Evolutionary conservation across 2,329 filamentous ascomycete genomes (phyloP).

Genomic region (Dichotomopilus funicola): DNA sequence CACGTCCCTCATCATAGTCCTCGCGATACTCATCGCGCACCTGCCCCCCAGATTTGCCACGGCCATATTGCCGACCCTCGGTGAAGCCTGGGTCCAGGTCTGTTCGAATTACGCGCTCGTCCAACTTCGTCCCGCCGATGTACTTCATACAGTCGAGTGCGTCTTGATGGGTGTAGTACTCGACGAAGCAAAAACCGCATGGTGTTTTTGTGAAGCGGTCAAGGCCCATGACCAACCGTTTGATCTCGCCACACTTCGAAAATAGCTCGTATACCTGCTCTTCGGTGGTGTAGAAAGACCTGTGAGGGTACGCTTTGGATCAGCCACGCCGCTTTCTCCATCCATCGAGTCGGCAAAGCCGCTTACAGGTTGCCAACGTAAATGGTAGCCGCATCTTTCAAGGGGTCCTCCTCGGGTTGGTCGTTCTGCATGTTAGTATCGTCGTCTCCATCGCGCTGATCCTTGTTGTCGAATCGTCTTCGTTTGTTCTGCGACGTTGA

Average conservation of each 20-base stretch:
- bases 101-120: conserved; percentile 92
- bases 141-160: conserved; percentile 98
- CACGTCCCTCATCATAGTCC: conserved; percentile 91
- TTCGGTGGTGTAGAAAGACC: conserved; percentile 96
- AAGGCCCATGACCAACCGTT: conserved; percentile 94
- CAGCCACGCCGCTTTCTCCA: background rate
- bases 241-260: conserved; percentile 94
- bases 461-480: conserved; percentile 51
- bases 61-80: conserved; percentile 91
- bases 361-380: conserved; percentile 92
- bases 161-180: conserved; percentile 97
- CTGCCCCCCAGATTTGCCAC: conserved; percentile 92
- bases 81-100: conserved; percentile 94
- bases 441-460: conserved; percentile 53
- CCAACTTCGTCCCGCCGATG: conserved; percentile 93
- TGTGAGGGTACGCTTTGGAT: conserved; percentile 29
- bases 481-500: conserved; percentile 57
- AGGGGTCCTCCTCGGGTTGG: conserved; percentile 64
- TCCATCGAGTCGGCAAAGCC: background rate
- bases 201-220: conserved; percentile 97
- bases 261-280: conserved; percentile 98
- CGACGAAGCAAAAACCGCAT: conserved; percentile 98
- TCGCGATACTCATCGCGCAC: conserved; percentile 96
- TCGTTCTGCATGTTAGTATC: conserved; percentile 42
- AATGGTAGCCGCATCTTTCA: conserved; percentile 84